Evolutionary conservation across 2,329 filamentous ascomycete species (phyloP).

Genomic region (Hypoxylon sp.): DNA sequence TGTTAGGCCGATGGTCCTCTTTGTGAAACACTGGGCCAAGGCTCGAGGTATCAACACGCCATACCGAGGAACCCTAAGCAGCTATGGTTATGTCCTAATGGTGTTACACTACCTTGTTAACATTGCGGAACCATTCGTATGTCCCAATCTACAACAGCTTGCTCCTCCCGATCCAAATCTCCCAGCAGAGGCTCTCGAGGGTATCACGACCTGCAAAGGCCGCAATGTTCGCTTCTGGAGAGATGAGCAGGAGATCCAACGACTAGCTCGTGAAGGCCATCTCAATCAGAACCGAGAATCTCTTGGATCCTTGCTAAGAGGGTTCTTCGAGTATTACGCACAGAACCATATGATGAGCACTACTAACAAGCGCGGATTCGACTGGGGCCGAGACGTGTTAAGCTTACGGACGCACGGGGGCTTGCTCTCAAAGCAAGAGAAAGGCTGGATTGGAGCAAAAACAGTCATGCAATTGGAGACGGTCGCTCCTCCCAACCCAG

Average conservation of each 20-base stretch:
- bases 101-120: constrained; percentile 92
- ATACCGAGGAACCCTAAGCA: constrained; percentile 87
- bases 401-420: constrained; percentile 82
- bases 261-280: constrained; percentile 69
- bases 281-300: constrained; percentile 79
- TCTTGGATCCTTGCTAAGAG: constrained; percentile 79
- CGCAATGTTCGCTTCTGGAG: constrained; percentile 83
- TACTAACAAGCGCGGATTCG: constrained; percentile 72
- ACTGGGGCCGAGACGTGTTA: constrained; percentile 85
- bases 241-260: constrained; percentile 77
- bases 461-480: constrained; percentile 72
- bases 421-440: constrained; percentile 79
- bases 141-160: constrained; percentile 82
- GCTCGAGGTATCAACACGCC: constrained; percentile 86
- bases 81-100: constrained; percentile 94
- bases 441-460: constrained; percentile 89
- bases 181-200: constrained; percentile 57
- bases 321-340: constrained; percentile 91
- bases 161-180: constrained; percentile 58
- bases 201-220: constrained; percentile 70
- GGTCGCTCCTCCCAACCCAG: constrained; percentile 48
- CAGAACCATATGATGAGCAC: constrained; percentile 69
- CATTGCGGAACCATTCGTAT: constrained; percentile 82
- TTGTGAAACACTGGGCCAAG: constrained; percentile 94
- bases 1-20: constrained; percentile 83